These are phyloP conservation scores for Syncephalastrum racemosum DNA, from an alignment of 371 early-diverging fungal genomes.

Conservation along the genomic window DNA sequence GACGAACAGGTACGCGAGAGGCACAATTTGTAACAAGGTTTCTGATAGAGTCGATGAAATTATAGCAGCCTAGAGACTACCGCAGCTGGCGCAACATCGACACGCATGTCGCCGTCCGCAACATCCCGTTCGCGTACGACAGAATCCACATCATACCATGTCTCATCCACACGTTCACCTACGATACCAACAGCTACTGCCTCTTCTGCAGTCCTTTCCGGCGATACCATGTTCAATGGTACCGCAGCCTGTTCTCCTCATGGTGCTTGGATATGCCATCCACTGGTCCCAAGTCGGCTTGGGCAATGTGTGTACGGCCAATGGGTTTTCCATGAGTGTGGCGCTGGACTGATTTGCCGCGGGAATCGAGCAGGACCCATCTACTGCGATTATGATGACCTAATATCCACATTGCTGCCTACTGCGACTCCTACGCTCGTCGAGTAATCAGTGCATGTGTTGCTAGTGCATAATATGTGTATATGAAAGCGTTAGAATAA, in stretches of 20 bases:
- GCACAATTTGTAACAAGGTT: too few relatives aligned
- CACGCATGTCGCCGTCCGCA: not conserved
- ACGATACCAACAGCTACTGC: constrained; percentile 7
- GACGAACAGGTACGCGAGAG: too few relatives aligned
- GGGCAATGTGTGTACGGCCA: constrained; percentile 24
- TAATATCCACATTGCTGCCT: too few relatives aligned
- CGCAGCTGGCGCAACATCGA: not conserved
- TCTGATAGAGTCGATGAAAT: too few relatives aligned
- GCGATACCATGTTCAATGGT: constrained; percentile 7
- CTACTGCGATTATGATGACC: too few relatives aligned
- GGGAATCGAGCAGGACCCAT: too few relatives aligned
- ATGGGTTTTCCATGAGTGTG: constrained; percentile 29
- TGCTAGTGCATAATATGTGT: too few relatives aligned
- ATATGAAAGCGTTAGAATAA: too few relatives aligned
- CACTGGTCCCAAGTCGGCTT: not conserved
- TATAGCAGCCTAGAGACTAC: not conserved
- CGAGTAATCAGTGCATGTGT: too few relatives aligned
- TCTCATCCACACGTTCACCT: not conserved
- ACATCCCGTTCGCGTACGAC: not conserved
- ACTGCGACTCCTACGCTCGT: too few relatives aligned
- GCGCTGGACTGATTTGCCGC: constrained; percentile 22
- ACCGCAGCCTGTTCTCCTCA: constrained; percentile 12
- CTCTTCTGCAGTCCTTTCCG: constrained; percentile 1
- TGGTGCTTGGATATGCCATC: constrained; percentile 13
- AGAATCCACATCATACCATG: too few relatives aligned